Evolutionary conservation across 768 basidiomycete species (phyloP).

Genomic region (Trametes coccinea): DNA sequence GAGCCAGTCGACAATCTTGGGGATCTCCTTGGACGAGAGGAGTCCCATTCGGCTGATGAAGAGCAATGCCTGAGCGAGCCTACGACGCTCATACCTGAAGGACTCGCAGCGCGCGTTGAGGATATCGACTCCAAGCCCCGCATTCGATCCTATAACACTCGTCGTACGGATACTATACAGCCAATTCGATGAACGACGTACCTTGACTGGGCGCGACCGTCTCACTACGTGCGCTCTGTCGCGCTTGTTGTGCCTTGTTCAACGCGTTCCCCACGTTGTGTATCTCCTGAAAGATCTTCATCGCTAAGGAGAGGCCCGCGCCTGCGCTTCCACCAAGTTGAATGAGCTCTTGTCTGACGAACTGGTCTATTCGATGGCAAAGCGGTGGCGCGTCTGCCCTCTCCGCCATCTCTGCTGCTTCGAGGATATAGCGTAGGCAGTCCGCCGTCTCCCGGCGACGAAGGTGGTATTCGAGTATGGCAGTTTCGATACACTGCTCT

Average conservation of each 20-base stretch:
- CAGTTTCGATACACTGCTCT: conserved; percentile 59
- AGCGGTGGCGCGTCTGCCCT: conserved; percentile 46
- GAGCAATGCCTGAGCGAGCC: conserved; percentile 63
- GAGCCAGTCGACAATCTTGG: conserved; percentile 71
- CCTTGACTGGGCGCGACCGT: conserved; percentile 62
- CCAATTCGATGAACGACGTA: conserved; percentile 30
- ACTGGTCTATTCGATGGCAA: conserved; percentile 53
- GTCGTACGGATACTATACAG: neutral
- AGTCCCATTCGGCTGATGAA: conserved; percentile 63
- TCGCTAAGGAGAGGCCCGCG: conserved; percentile 47
- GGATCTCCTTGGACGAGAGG: conserved; percentile 60
- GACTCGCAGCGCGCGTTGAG: conserved; percentile 70
- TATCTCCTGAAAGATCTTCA: conserved; percentile 62
- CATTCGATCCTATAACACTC: conserved; percentile 37
- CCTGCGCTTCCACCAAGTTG: conserved; percentile 36
- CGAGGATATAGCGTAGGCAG: conserved; percentile 67
- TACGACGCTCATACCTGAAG: conserved; percentile 70
- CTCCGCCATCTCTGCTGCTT: conserved; percentile 55
- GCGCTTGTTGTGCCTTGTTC: conserved; percentile 52
- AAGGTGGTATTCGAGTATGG: conserved; percentile 67
- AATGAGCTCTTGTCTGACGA: conserved; percentile 57
- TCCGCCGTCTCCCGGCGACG: conserved; percentile 71
- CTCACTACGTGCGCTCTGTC: conserved; percentile 61
- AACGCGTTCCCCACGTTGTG: conserved; percentile 58
- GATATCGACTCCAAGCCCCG: conserved; percentile 64